A percentile compares a stretch with the other conserved stretches of the same genome.
phyloP scores from a whole-genome alignment of 148 eudicot species.

The Rhododendron kiyosumense region DNA sequence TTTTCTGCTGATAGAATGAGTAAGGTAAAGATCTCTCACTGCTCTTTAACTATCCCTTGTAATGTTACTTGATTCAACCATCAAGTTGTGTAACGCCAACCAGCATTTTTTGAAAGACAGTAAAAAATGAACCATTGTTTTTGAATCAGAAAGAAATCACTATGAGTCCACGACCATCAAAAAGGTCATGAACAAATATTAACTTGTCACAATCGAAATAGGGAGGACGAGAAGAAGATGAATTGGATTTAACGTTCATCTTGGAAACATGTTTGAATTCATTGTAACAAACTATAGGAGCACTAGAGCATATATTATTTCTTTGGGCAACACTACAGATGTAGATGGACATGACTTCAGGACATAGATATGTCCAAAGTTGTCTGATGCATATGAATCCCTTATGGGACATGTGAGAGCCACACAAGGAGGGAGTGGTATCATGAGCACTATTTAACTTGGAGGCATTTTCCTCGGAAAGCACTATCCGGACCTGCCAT shows the following conservation, averaged over 20 bases:
- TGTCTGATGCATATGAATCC: background rate
- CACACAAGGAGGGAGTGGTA: background rate
- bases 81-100: background rate
- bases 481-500: background rate
- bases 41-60: background rate
- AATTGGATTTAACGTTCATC: background rate
- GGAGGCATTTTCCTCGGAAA: background rate
- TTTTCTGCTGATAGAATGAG: too few relatives aligned
- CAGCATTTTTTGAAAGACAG: background rate
- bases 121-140: background rate
- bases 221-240: background rate
- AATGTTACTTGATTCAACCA: background rate
- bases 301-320: background rate
- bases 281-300: background rate
- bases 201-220: background rate
- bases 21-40: background rate
- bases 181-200: background rate
- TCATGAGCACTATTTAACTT: background rate
- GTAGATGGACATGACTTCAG: background rate
- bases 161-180: background rate
- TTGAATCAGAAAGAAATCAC: background rate
- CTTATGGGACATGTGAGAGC: background rate
- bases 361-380: background rate
- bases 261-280: background rate
- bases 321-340: background rate